Conservation (phyloP, 352 stramenopile genomes). For the Pythium oligandrum region DNA sequence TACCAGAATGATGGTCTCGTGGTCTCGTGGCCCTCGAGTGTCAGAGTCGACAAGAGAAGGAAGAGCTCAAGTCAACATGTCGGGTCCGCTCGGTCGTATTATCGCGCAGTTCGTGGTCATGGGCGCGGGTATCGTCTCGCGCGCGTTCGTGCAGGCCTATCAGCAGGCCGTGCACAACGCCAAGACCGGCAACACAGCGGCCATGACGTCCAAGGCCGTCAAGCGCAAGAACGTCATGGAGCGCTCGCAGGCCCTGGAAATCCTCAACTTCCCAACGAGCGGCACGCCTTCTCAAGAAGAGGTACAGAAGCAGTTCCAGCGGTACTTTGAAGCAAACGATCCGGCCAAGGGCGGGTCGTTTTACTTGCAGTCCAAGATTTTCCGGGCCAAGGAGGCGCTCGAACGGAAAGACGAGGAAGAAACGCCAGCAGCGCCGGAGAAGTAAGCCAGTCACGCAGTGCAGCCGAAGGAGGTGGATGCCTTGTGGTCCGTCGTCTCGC, state of each 20-base stretch:
- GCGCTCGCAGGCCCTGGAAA: conserved; percentile 67
- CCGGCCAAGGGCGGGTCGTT: conserved; percentile 88
- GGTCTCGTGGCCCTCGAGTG: neutral
- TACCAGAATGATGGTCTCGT: conserved; percentile 16
- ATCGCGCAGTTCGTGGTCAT: conserved; percentile 84
- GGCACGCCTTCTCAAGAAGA: conserved; percentile 46
- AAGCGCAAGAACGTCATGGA: conserved; percentile 77
- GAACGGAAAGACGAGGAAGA: conserved; percentile 34
- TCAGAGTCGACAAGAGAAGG: too few species aligned
- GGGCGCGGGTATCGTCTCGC: conserved; percentile 74
- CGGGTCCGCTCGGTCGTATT: conserved; percentile 73
- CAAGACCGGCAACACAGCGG: conserved; percentile 63
- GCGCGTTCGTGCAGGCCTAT: conserved; percentile 86
- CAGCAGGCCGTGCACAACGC: conserved; percentile 86
- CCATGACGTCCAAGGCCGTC: conserved; percentile 60
- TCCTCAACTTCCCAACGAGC: conserved; percentile 75
- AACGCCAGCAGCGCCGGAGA: conserved; percentile 14
- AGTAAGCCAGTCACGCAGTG: conserved; percentile 5
- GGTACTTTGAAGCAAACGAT: conserved; percentile 88
- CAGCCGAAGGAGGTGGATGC: neutral
- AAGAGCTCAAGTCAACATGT: conserved; percentile 33
- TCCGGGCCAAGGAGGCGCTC: conserved; percentile 85
- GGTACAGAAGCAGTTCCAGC: conserved; percentile 82
- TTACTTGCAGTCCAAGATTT: conserved; percentile 93
- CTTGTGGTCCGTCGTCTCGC: neutral